Conservation (phyloP, 495 filamentous ascomycete genomes). For the Glutinoglossum americanum region DNA sequence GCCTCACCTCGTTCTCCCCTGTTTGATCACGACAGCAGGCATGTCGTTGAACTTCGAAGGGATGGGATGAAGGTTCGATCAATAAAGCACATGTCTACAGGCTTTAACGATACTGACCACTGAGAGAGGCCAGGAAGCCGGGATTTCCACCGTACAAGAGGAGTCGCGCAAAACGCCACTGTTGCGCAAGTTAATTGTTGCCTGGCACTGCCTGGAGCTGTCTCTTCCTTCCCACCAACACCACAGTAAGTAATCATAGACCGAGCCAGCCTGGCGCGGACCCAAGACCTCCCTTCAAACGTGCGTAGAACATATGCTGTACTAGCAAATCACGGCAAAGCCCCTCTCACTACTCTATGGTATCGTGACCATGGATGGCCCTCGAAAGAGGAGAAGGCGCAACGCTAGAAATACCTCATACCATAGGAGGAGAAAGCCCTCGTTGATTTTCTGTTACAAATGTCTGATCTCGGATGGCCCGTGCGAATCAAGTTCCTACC, state of each 20-base stretch:
- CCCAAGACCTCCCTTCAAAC: background rate
- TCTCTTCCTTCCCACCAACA: no score
- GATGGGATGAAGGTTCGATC: no score
- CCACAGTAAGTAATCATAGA: background rate
- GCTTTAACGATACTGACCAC: no score
- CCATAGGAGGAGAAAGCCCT: slow-evolving; percentile 14
- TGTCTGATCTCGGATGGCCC: slow-evolving; percentile 10
- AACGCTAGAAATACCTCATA: slow-evolving; percentile 13
- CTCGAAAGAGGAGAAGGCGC: slow-evolving; percentile 11
- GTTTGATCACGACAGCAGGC: no score
- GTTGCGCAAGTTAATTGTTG: no score
- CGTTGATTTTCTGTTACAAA: slow-evolving; percentile 13
- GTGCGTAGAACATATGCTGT: slow-evolving; percentile 1
- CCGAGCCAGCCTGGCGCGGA: background rate
- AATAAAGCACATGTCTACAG: no score
- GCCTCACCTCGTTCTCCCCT: no score
- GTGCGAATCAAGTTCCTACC: background rate
- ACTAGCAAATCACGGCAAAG: background rate
- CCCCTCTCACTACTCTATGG: slow-evolving; percentile 1
- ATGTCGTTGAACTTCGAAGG: no score
- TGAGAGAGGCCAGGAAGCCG: no score
- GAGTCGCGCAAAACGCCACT: no score
- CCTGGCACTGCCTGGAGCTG: no score
- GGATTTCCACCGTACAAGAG: no score
- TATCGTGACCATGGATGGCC: slow-evolving; percentile 10